A percentile compares a stretch with the other conserved stretches of the same genome.
These are phyloP conservation scores for Arthrobotrys sphaeroides DNA, from an alignment of 2,329 filamentous ascomycete species.

Conservation along the genomic window DNA sequence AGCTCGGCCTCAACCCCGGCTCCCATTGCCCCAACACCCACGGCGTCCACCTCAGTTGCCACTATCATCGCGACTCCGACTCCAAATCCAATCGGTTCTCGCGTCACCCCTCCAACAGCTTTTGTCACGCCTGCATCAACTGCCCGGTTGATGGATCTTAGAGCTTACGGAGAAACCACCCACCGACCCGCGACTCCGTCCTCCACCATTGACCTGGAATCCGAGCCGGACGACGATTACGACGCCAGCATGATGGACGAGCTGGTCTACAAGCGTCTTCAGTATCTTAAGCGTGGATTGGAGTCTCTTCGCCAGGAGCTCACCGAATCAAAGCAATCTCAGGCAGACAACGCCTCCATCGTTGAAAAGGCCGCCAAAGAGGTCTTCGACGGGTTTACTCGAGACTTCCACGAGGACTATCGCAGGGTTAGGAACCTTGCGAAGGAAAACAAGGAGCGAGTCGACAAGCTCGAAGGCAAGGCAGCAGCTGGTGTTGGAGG, in stretches of 20 bases:
- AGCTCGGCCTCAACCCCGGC: not conserved
- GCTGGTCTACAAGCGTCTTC: slow-evolving; percentile 1
- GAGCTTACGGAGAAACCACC: not conserved
- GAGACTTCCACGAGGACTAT: slow-evolving; percentile 34
- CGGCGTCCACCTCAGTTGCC: not conserved
- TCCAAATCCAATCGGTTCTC: not conserved
- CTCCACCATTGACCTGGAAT: not conserved
- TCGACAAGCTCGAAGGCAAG: slow-evolving; percentile 21
- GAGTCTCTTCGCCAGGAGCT: slow-evolving; percentile 21
- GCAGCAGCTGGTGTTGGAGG: not conserved
- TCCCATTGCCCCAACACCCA: not conserved
- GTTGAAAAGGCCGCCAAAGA: slow-evolving; percentile 27
- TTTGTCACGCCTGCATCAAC: not conserved
- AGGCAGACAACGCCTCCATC: slow-evolving; percentile 2
- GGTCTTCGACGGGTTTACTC: slow-evolving; percentile 26
- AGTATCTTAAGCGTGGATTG: slow-evolving; percentile 5
- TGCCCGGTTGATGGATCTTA: not conserved
- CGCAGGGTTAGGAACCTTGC: slow-evolving; percentile 1
- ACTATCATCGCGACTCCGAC: not conserved
- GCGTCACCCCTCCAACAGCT: not conserved
- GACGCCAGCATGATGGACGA: slow-evolving; percentile 17
- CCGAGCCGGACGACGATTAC: slow-evolving; percentile 16
- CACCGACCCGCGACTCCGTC: not conserved
- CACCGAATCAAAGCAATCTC: slow-evolving; percentile 6
- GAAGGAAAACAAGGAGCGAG: slow-evolving; percentile 3